Base-by-base conservation (phyloP, 352 stramenopile species). In the Phytophthora megakarya region DNA sequence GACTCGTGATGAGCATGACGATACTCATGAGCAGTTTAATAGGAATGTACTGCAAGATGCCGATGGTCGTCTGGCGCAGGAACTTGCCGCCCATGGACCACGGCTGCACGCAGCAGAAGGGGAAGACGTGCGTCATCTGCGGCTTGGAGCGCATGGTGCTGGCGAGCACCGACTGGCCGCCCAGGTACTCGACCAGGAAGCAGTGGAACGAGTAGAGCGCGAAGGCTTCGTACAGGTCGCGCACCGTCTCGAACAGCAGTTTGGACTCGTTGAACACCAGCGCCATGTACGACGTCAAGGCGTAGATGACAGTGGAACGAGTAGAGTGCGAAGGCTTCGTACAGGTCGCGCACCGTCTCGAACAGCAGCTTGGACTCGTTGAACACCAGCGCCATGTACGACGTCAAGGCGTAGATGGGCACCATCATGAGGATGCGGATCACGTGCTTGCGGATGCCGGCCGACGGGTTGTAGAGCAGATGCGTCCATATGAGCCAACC, bases 371-470 rank as follows among this genome's bases (percentile, higher is more conserved):
- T 93, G 71, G 90, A 83, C 53, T 96, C 80, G 72, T 96, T 95
- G 61, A 95, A 95, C 28, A 94, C 85, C 26, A 96, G 79, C 65
- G 89, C 90, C 42, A 97, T 74, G 64, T 96, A 98, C 12, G 88
- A 96, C 60, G 86, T 96, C n/a, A n/a, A n/a, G n/a, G 78, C 90
- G 82, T 98, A 98, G 56, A 98, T 93, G 16, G 93, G 92, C 25
- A 98, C 90, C 92, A 98, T 98, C 61, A 97, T 89, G 19, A 98
- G 70, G 50, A 98, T 98, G 33, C 93, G 88, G 66, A 98, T 92
- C 49, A 98, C 91, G 60, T 97, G 89, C 76, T 94, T 97, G 70
- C 88, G 86, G 71, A 93, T 91, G 32, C 76, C 63, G 6, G 84
- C 72, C 54, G 80, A 84, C 58, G 86, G 88, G 66, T 96, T 96